Evolutionary conservation across 2,329 filamentous ascomycete species (phyloP).

Genomic region (Dothistroma septosporum): DNA sequence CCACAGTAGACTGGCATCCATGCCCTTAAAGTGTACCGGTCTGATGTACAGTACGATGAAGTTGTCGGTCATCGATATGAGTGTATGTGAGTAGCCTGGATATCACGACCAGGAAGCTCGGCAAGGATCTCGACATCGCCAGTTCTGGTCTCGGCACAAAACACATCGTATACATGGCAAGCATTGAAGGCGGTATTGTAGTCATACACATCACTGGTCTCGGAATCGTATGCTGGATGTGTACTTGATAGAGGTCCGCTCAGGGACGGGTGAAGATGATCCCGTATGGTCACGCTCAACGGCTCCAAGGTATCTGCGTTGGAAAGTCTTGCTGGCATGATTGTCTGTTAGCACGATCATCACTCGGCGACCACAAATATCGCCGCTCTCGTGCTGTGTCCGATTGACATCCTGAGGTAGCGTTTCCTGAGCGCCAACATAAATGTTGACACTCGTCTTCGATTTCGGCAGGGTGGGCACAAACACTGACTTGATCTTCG

Average conservation of each 20-base stretch:
- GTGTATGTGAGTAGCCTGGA: slow-evolving; percentile 70
- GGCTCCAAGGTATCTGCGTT: slow-evolving; percentile 70
- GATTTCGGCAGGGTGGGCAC: slow-evolving; percentile 22
- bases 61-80: slow-evolving; percentile 70
- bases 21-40: slow-evolving; percentile 56
- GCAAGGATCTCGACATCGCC: slow-evolving; percentile 69
- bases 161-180: slow-evolving; percentile 62
- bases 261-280: slow-evolving; percentile 61
- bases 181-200: slow-evolving; percentile 68
- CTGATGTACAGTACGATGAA: slow-evolving; percentile 72
- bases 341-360: slow-evolving; percentile 57
- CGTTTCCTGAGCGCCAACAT: slow-evolving; percentile 62
- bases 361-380: slow-evolving; percentile 21
- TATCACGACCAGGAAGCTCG: slow-evolving; percentile 51
- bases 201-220: slow-evolving; percentile 73
- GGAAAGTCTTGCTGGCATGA: slow-evolving; percentile 58
- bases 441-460: slow-evolving; percentile 49
- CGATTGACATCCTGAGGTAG: slow-evolving; percentile 50
- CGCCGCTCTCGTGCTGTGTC: slow-evolving; percentile 22
- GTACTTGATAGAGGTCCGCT: slow-evolving; percentile 64
- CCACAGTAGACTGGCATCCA: slow-evolving; percentile 60
- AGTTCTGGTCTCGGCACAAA: slow-evolving; percentile 58
- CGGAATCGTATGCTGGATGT: slow-evolving; percentile 67
- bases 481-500: slow-evolving; percentile 65
- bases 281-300: slow-evolving; percentile 59